Evolutionary conservation across 2,329 filamentous ascomycete species (phyloP).

Genomic region (Rhynchosporium graminicola): DNA sequence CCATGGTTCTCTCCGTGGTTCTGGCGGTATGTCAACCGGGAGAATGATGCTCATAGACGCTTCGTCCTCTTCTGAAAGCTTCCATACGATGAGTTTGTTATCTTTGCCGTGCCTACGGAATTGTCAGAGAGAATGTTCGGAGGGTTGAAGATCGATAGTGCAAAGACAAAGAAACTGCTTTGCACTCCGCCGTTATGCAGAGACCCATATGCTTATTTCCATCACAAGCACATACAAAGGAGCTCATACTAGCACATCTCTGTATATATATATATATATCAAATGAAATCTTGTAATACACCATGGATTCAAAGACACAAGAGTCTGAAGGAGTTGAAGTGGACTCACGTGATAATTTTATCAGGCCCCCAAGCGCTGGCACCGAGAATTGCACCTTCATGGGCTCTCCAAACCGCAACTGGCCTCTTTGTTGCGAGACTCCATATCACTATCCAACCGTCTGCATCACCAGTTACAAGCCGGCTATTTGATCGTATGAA

Average conservation of each 20-base stretch:
- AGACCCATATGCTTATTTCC: neutral
- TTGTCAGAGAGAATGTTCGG: constrained; percentile 14
- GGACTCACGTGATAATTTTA: constrained; percentile 77
- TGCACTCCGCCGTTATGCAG: neutral
- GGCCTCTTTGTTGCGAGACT: constrained; percentile 79
- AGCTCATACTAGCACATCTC: neutral
- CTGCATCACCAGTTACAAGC: constrained; percentile 83
- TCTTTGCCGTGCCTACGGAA: constrained; percentile 81
- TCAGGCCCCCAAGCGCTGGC: constrained; percentile 70
- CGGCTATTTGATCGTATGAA: constrained; percentile 75
- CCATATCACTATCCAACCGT: constrained; percentile 89
- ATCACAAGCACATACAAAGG: neutral
- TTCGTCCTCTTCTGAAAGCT: constrained; percentile 63
- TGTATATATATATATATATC: neutral
- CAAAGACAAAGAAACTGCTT: neutral
- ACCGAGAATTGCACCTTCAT: constrained; percentile 75
- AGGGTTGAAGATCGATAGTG: neutral
- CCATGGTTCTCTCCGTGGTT: constrained; percentile 69
- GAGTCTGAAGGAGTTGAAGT: constrained; percentile 6
- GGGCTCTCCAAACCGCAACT: constrained; percentile 82
- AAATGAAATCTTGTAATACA: constrained; percentile 13
- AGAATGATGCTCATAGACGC: constrained; percentile 63
- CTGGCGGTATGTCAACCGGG: constrained; percentile 64
- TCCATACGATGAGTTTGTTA: constrained; percentile 84
- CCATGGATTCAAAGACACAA: constrained; percentile 8